phyloP scores from a whole-genome alignment of 768 basidiomycete species.

The Lentinula guzmanii region DNA sequence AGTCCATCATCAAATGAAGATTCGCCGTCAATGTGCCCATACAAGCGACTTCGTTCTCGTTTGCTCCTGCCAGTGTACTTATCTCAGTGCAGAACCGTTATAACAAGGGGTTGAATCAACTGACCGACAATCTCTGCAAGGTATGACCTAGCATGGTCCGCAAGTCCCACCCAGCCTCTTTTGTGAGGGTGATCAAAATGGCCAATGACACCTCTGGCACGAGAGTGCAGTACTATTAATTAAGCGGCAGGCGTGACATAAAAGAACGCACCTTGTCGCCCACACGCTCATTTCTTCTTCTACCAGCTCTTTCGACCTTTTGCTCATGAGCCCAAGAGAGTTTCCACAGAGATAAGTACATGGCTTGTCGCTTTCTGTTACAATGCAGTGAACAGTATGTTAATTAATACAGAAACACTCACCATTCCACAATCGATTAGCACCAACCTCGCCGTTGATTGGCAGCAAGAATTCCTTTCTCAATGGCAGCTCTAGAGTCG shows the following conservation, averaged over 20 bases:
- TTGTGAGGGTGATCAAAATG: constrained; percentile 87
- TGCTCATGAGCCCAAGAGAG: constrained; percentile 82
- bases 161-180: constrained; percentile 78
- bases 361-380: constrained; percentile 39
- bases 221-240: constrained; percentile 5
- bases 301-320: constrained; percentile 63
- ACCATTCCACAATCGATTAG: constrained; percentile 25
- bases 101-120: constrained; percentile 17
- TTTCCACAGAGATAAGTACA: constrained; percentile 94
- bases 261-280: constrained; percentile 53
- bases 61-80: constrained; percentile 54
- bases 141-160: constrained; percentile 62
- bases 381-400: not conserved
- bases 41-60: constrained; percentile 86
- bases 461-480: constrained; percentile 54
- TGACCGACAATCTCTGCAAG: constrained; percentile 81
- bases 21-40: constrained; percentile 95
- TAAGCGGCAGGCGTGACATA: constrained; percentile 9
- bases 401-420: constrained; percentile 19
- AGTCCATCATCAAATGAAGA: constrained; percentile 90
- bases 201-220: constrained; percentile 70
- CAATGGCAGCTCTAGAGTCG: constrained; percentile 26
- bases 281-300: constrained; percentile 83
- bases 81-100: not conserved
- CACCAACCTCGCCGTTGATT: constrained; percentile 44